Evolutionary conservation across 176 grass and related monocot genomes (phyloP), one percentile per base, ranked within the genome.

Genomic region (Musa troglodytarum): DNA sequence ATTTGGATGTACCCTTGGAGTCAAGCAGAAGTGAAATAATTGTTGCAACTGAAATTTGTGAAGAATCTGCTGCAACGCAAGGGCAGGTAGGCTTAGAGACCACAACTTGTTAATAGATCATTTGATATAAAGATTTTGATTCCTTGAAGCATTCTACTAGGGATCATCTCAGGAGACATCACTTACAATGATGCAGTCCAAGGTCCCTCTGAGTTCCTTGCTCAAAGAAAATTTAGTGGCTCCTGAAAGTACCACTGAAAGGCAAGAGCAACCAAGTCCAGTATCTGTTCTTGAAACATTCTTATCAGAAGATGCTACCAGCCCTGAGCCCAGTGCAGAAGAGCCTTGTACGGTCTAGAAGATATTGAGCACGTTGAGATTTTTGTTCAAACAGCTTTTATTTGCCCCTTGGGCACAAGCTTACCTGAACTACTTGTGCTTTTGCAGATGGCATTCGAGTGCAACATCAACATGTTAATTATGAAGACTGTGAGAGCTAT

Each of bases 371-470:
- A 58, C 63, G 29, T 19, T 13, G 10, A 75, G 8, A n/a, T 50
- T 50, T 79, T 79, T 22, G 14, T 17, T 71, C 9, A 24, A n/a
- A 58, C 16, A 22, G 1, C 54, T n/a, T 71, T 59, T 10, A 19
- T 77, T 25, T 77, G 24, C 26, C 34, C 52, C 22, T 79, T 57
- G 55, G 4, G 20, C 49, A 28, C 52, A 1, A 55, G 1, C 19
- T 22, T 52, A 63, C 20, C 11, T 26, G 49, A 26, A 63, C 25
- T 78, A 26, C 17, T 71, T 74, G 58, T 20, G 78, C 79, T 77
- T 83, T 64, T 95, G 54, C 81, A 99, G 96, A 72, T 81, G 85
- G 88, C 49, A 52, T 83, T 78, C 81, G 65, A 77, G 63, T 73
- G 2, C 69, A 52, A 53, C 29, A 23, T 63, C 56, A 12, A 59